A percentile compares a stretch with the other conserved stretches of the same genome.
These are phyloP conservation scores for Colletotrichum viniferum DNA, from an alignment of 2,329 filamentous ascomycete species.

Conservation along the genomic window DNA sequence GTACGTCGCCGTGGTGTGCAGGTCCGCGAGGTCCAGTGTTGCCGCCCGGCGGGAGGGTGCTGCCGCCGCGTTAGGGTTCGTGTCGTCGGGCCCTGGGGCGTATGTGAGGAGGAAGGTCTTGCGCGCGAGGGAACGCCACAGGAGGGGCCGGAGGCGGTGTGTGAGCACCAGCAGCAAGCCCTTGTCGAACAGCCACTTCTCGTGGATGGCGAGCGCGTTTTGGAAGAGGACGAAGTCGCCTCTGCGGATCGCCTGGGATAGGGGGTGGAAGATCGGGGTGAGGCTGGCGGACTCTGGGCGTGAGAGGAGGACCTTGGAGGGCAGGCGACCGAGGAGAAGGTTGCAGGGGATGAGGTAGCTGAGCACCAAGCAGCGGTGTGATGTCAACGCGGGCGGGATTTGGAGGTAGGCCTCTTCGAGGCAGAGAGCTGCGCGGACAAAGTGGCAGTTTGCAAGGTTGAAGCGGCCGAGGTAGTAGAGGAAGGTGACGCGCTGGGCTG, in stretches of 20 bases:
- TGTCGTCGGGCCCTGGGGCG: constrained; percentile 61
- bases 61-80: constrained; percentile 49
- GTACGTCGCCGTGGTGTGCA: constrained; percentile 67
- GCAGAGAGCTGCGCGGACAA: constrained; percentile 75
- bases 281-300: constrained; percentile 73
- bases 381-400: constrained; percentile 62
- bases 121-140: constrained; percentile 83
- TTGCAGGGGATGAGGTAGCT: constrained; percentile 85
- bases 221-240: constrained; percentile 81
- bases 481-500: constrained; percentile 86
- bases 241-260: constrained; percentile 73
- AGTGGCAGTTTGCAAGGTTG: constrained; percentile 84
- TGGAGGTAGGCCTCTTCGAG: constrained; percentile 82
- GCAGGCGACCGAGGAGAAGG: constrained; percentile 83
- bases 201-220: constrained; percentile 65
- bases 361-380: constrained; percentile 80
- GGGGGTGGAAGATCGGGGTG: constrained; percentile 69
- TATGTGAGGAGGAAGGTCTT: constrained; percentile 81
- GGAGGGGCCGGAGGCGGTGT: constrained; percentile 78
- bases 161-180: constrained; percentile 77
- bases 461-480: constrained; percentile 94
- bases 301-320: constrained; percentile 67
- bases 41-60: constrained; percentile 61
- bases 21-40: constrained; percentile 73
- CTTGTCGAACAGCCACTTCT: constrained; percentile 76